Conservation (phyloP, 768 basidiomycete genomes). For the Strobilomyces confusus region DNA sequence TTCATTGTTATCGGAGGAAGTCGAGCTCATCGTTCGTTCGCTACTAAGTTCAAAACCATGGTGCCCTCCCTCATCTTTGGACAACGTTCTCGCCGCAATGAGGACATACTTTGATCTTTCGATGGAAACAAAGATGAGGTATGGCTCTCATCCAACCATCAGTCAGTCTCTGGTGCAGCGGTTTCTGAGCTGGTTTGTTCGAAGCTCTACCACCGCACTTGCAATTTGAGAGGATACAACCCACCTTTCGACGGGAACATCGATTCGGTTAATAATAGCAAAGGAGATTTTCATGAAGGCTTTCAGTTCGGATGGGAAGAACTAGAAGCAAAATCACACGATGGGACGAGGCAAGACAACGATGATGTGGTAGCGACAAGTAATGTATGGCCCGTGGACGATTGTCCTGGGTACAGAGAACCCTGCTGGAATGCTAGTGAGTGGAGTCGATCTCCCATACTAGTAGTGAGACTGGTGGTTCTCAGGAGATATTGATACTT, state of each 20-base stretch:
- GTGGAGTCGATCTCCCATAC: constrained; percentile 28
- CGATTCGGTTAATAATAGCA: constrained; percentile 54
- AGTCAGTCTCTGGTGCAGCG: neutral
- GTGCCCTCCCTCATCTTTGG: constrained; percentile 54
- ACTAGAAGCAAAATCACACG: constrained; percentile 26
- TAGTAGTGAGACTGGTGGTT: neutral
- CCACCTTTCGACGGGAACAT: constrained; percentile 70
- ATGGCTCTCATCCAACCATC: neutral
- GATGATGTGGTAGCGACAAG: constrained; percentile 58
- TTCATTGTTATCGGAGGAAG: neutral
- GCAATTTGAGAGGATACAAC: constrained; percentile 77
- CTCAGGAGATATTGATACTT: constrained; percentile 24
- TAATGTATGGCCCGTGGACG: constrained; percentile 75
- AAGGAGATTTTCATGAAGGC: constrained; percentile 87
- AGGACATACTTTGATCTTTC: constrained; percentile 68
- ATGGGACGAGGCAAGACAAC: constrained; percentile 33
- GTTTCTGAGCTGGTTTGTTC: neutral
- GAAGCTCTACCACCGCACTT: constrained; percentile 66
- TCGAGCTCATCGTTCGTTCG: neutral
- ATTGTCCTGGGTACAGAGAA: constrained; percentile 56
- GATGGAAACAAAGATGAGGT: constrained; percentile 62
- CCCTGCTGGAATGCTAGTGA: constrained; percentile 65
- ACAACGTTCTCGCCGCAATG: constrained; percentile 42
- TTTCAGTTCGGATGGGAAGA: constrained; percentile 82
- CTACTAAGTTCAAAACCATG: constrained; percentile 69